phyloP scores from a whole-genome alignment of 2,329 filamentous ascomycete genomes.

The Fusarium torulosum region DNA sequence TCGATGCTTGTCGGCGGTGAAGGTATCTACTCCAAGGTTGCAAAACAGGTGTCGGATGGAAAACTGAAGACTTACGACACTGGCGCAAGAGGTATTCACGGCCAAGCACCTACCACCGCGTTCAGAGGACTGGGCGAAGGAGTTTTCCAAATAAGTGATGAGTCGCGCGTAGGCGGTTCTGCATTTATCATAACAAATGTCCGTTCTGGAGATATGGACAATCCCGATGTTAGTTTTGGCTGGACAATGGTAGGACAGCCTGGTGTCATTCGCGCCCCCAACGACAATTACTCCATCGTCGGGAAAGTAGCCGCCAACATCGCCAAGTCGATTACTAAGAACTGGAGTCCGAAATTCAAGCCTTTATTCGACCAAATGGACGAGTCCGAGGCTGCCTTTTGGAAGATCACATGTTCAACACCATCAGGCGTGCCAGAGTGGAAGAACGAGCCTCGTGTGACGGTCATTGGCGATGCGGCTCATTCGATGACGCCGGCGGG shows the following conservation, averaged over 20 bases:
- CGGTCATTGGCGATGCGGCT: conserved; percentile 69
- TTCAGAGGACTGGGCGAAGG: conserved; percentile 74
- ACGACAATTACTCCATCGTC: conserved; percentile 70
- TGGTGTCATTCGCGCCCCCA: conserved; percentile 68
- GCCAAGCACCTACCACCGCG: conserved; percentile 71
- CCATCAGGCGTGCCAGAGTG: conserved; percentile 71
- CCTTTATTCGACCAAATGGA: conserved; percentile 70
- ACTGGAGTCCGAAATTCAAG: conserved; percentile 69
- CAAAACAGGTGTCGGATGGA: conserved; percentile 69
- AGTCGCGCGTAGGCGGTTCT: conserved; percentile 58
- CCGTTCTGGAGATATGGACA: conserved; percentile 68
- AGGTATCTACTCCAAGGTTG: conserved; percentile 71
- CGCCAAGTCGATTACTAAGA: conserved; percentile 64
- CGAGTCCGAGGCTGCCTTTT: conserved; percentile 70
- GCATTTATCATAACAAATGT: conserved; percentile 74
- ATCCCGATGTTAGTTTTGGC: conserved; percentile 68
- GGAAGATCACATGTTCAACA: conserved; percentile 74
- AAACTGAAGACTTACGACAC: conserved; percentile 73
- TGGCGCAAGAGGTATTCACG: conserved; percentile 73
- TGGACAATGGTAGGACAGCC: conserved; percentile 73
- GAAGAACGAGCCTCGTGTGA: conserved; percentile 69
- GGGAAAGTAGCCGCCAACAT: conserved; percentile 69
- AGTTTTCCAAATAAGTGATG: conserved; percentile 68
- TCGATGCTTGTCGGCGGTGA: conserved; percentile 72
- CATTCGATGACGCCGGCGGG: conserved; percentile 71